Conservation (phyloP, 768 basidiomycete species). For the Boletus coccyginus region DNA sequence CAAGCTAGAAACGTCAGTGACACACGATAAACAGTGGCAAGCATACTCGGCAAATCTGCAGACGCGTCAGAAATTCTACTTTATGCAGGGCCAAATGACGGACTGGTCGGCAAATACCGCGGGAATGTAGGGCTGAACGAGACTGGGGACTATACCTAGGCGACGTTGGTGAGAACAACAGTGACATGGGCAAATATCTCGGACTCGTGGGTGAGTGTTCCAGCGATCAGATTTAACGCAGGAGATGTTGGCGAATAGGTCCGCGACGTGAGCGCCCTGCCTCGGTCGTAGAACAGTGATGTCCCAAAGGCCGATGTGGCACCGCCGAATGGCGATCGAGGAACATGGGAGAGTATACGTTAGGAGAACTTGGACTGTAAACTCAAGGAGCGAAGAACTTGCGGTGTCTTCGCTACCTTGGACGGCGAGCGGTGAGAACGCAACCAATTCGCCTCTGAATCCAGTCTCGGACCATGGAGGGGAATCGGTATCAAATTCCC, state of each 20-base stretch:
- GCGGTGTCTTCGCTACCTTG: constrained; percentile 82
- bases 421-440: constrained; percentile 93
- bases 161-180: constrained; percentile 82
- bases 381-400: constrained; percentile 57
- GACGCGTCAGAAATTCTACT: constrained; percentile 29
- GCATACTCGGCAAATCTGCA: constrained; percentile 76
- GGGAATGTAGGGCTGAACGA: constrained; percentile 70
- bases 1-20: constrained; percentile 51
- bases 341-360: constrained; percentile 85
- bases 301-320: constrained; percentile 81
- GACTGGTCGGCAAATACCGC: constrained; percentile 54
- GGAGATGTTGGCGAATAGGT: constrained; percentile 90
- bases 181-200: constrained; percentile 82
- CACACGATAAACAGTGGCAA: neutral
- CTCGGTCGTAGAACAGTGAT: constrained; percentile 71
- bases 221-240: constrained; percentile 76
- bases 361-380: constrained; percentile 57
- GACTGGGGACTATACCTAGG: constrained; percentile 87
- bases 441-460: constrained; percentile 82
- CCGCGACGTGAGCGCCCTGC: constrained; percentile 32
- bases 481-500: constrained; percentile 64
- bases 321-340: constrained; percentile 80
- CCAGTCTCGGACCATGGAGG: constrained; percentile 76
- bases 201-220: constrained; percentile 68
- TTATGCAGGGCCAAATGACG: constrained; percentile 89